phyloP scores from a whole-genome alignment of 768 basidiomycete genomes.

The Tephrocybe sp. region DNA sequence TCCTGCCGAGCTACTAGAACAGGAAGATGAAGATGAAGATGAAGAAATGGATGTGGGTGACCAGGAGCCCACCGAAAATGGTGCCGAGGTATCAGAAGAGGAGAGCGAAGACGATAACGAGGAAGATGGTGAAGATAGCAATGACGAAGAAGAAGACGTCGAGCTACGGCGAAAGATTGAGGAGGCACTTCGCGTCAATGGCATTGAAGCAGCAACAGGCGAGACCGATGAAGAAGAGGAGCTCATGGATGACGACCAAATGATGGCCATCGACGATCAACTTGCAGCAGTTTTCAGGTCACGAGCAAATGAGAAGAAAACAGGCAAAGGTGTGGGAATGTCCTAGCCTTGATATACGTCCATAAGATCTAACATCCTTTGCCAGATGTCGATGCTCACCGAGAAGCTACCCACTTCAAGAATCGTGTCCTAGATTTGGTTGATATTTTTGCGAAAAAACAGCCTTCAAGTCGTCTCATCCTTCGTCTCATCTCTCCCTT shows the following conservation, averaged over 20 bases:
- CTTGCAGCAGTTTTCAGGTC: constrained; percentile 84
- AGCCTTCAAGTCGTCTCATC: constrained; percentile 68
- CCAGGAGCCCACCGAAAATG: constrained; percentile 26
- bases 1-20: constrained; percentile 51
- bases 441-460: constrained; percentile 77
- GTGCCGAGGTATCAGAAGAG: constrained; percentile 29
- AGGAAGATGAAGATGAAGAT: constrained; percentile 46
- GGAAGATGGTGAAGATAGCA: constrained; percentile 32
- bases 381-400: constrained; percentile 64
- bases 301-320: constrained; percentile 56
- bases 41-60: constrained; percentile 41
- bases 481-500: constrained; percentile 73
- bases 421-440: constrained; percentile 94
- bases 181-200: constrained; percentile 59
- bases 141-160: constrained; percentile 51
- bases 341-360: neutral
- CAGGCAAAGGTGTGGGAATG: constrained; percentile 63
- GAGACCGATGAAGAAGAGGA: constrained; percentile 68
- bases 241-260: constrained; percentile 94
- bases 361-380: neutral
- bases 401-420: constrained; percentile 94
- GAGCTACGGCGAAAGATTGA: constrained; percentile 69
- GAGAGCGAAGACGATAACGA: constrained; percentile 32
- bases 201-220: constrained; percentile 52
- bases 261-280: constrained; percentile 94